phyloP scores from a whole-genome alignment of 345 rosid genomes.

The Syzygium aqueum region DNA sequence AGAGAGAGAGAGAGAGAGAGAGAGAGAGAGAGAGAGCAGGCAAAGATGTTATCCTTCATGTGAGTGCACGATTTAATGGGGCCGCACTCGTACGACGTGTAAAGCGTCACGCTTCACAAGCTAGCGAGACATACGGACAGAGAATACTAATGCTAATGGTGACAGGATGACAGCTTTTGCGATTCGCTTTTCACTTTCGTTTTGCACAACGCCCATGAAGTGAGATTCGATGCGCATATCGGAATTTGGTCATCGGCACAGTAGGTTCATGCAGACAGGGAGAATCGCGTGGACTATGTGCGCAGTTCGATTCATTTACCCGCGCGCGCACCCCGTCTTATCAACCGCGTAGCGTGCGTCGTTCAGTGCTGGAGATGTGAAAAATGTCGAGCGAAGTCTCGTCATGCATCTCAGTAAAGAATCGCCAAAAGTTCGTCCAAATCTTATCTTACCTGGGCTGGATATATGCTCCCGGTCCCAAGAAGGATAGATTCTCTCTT shows the following conservation, averaged over 20 bases:
- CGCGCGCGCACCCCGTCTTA: neutral
- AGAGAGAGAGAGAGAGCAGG: neutral
- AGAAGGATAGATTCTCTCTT: neutral
- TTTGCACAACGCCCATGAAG: neutral
- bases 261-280: neutral
- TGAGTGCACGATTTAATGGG: neutral
- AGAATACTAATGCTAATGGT: neutral
- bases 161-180: neutral
- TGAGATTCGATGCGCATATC: neutral
- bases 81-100: neutral
- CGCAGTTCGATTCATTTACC: neutral
- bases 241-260: neutral
- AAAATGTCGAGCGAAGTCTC: neutral
- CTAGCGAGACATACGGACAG: neutral
- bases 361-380: neutral
- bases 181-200: neutral
- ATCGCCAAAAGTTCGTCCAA: neutral
- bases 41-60: neutral
- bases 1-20: no score
- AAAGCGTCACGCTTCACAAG: neutral
- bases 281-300: rapidly evolving
- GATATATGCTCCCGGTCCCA: neutral
- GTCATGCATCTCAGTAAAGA: neutral
- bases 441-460: neutral
- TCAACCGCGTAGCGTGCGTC: rapidly evolving